Conservation (phyloP, 2,329 filamentous ascomycete species). For the Calonectria leucothoes region DNA sequence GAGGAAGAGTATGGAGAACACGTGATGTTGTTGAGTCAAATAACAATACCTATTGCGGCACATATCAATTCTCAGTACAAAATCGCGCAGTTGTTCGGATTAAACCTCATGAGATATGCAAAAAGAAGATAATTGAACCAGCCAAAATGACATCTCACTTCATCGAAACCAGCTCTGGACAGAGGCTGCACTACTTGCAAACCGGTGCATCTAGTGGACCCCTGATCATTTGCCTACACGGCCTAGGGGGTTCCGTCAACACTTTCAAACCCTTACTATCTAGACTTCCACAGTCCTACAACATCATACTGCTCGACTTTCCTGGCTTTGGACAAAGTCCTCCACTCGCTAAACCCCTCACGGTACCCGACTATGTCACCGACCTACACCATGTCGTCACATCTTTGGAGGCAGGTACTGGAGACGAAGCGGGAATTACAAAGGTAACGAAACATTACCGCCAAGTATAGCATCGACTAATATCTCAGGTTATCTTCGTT, state of each 20-base stretch:
- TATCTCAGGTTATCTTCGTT: neutral
- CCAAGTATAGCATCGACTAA: neutral
- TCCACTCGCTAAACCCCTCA: neutral
- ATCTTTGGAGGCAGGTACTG: neutral
- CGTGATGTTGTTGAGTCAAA: too few relatives aligned
- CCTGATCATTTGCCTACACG: neutral
- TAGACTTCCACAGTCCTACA: neutral
- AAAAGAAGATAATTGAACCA: neutral
- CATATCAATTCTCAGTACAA: too few relatives aligned
- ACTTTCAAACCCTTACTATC: neutral
- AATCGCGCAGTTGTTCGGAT: too few relatives aligned
- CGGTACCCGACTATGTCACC: neutral
- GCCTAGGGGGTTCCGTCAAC: neutral
- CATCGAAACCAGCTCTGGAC: neutral
- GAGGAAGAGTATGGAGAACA: too few relatives aligned
- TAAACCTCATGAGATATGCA: too few relatives aligned
- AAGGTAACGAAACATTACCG: neutral
- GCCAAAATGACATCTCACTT: neutral
- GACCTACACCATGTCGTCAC: slow-evolving; percentile 1
- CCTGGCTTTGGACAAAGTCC: neutral
- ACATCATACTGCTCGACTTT: neutral
- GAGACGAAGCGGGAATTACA: neutral
- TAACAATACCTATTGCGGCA: too few relatives aligned
- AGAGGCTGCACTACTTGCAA: neutral
- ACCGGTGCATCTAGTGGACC: neutral